phyloP scores from a whole-genome alignment of 345 rosid genomes.

The Microthlaspi erraticum region DNA sequence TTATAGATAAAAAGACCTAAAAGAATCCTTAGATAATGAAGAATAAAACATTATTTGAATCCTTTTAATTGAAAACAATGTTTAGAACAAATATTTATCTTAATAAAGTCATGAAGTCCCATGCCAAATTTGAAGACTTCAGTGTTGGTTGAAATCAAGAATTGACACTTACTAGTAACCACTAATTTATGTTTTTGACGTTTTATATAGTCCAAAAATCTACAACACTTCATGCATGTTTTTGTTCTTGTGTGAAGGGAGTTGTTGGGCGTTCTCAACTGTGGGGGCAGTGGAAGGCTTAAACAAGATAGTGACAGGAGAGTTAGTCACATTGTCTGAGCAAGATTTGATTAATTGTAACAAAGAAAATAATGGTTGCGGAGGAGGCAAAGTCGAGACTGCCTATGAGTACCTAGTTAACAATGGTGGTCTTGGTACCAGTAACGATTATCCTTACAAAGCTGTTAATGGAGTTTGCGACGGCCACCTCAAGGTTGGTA shows the following conservation, averaged over 20 bases:
- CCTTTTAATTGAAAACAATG: too few species aligned
- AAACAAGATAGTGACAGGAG: conserved; percentile 65
- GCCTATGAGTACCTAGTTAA: conserved; percentile 58
- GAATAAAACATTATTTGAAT: too few species aligned
- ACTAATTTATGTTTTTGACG: too few species aligned
- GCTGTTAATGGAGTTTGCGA: conserved; percentile 39
- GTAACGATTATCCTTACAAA: conserved; percentile 59
- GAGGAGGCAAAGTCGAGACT: conserved; percentile 65
- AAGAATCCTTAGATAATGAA: too few species aligned
- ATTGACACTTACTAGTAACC: background rate
- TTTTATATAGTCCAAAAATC: background rate
- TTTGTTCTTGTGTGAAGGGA: conserved; percentile 50
- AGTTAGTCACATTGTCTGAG: conserved; percentile 64
- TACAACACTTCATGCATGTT: conserved; percentile 13
- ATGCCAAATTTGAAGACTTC: background rate
- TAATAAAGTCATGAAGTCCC: background rate
- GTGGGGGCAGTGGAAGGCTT: conserved; percentile 82
- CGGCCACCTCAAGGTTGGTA: conserved; percentile 46
- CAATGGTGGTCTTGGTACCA: conserved; percentile 61
- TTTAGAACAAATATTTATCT: background rate
- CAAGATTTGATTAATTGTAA: conserved; percentile 83
- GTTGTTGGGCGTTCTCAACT: conserved; percentile 95
- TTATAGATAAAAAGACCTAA: too few species aligned
- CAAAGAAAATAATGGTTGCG: conserved; percentile 50
- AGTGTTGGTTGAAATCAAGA: background rate